phyloP scores from a whole-genome alignment of 495 filamentous ascomycete species.

The Acidomyces sp. region DNA sequence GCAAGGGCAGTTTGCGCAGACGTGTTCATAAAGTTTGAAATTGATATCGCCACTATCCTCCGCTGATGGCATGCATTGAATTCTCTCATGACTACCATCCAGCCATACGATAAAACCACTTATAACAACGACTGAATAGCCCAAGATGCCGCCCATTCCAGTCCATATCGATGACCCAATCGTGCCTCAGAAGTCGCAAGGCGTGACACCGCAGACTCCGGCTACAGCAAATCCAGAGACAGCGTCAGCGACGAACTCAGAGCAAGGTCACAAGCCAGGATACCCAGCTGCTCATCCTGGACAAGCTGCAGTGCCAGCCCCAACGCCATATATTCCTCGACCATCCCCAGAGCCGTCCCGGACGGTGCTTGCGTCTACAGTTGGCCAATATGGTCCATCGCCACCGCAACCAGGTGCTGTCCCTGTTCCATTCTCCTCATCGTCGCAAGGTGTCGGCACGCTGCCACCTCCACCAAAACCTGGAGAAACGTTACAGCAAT shows the following conservation, averaged over 20 bases:
- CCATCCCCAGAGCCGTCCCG: constrained; percentile 20
- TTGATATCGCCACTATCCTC: too few relatives aligned
- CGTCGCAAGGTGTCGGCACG: too few relatives aligned
- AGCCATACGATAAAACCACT: neutral
- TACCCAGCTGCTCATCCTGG: constrained; percentile 40
- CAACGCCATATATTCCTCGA: constrained; percentile 27
- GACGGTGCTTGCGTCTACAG: constrained; percentile 27
- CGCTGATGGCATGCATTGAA: neutral
- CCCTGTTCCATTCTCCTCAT: constrained; percentile 29
- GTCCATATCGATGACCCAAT: constrained; percentile 50
- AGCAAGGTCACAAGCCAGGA: constrained; percentile 29
- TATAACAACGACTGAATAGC: neutral
- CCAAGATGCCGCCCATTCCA: constrained; percentile 43
- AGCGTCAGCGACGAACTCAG: constrained; percentile 16
- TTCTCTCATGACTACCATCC: neutral
- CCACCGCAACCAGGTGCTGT: constrained; percentile 49
- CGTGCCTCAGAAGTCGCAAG: constrained; percentile 36
- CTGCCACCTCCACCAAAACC: constrained; percentile 44
- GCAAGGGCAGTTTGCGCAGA: too few relatives aligned
- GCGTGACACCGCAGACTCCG: constrained; percentile 39
- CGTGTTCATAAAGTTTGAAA: too few relatives aligned
- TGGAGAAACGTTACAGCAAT: constrained; percentile 15
- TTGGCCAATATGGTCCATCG: constrained; percentile 31
- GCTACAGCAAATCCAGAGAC: constrained; percentile 30
- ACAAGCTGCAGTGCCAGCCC: constrained; percentile 21